Conservation (phyloP, 148 eudicot genomes). For the Bassia scoparia region DNA sequence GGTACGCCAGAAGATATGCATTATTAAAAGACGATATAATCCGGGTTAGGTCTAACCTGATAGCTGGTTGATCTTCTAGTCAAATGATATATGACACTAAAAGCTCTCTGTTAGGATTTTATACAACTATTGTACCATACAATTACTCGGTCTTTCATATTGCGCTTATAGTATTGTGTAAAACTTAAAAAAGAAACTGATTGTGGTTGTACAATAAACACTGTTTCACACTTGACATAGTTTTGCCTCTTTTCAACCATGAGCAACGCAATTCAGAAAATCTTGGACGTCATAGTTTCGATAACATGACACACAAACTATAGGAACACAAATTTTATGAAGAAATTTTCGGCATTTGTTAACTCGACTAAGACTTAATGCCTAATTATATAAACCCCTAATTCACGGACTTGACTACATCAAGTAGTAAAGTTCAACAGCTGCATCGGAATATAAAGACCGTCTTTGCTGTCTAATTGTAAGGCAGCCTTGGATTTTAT, state of each 20-base stretch:
- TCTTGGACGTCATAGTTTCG: not conserved
- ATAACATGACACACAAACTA: not conserved
- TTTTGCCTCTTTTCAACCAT: not conserved
- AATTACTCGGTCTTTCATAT: no score
- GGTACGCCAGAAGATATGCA: no score
- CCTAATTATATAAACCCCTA: not conserved
- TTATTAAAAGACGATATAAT: no score
- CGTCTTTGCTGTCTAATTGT: constrained; percentile 97
- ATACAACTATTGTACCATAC: no score
- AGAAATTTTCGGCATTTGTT: not conserved
- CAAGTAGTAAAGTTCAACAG: constrained; percentile 72
- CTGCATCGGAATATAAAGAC: constrained; percentile 89
- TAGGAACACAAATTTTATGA: not conserved
- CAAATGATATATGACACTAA: no score
- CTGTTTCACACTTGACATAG: no score
- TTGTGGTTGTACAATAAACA: no score
- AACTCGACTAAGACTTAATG: not conserved
- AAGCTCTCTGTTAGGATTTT: no score
- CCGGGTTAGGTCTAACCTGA: not conserved
- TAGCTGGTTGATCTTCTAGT: not conserved
- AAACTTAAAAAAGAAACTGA: no score
- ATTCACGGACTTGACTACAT: constrained; percentile 40
- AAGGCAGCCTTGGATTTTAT: constrained; percentile 91
- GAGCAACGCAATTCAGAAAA: not conserved
- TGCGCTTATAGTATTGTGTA: no score